A percentile compares a stretch with the other conserved stretches of the same genome.
These are phyloP conservation scores for Starmerella stellata DNA, from an alignment of 805 yeast genomes.

Conservation along the genomic window DNA sequence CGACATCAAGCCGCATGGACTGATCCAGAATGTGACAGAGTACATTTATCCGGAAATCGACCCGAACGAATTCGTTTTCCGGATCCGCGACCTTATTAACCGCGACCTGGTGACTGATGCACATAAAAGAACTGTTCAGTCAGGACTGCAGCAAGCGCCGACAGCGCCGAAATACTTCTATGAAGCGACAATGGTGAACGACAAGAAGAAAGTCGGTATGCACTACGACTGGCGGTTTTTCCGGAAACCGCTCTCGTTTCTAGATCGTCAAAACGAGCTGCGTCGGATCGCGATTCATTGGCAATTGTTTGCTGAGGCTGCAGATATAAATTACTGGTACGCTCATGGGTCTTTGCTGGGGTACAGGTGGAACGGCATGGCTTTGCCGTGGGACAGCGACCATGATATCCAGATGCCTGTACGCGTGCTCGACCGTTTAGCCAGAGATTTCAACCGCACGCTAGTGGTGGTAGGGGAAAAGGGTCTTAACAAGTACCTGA, in stretches of 20 bases:
- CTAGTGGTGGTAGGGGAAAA: conserved; percentile 29
- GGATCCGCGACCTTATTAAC: not conserved
- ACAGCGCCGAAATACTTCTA: conserved; percentile 9
- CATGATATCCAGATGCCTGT: conserved; percentile 37
- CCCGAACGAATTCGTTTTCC: not conserved
- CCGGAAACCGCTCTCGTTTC: conserved; percentile 26
- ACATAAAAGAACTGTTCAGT: not conserved
- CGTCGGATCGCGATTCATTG: conserved; percentile 32
- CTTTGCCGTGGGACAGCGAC: conserved; percentile 37
- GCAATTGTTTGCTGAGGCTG: conserved; percentile 28
- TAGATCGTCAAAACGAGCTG: conserved; percentile 29
- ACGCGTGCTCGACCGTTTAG: conserved; percentile 29
- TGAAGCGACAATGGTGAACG: conserved; percentile 9
- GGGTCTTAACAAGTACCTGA: conserved; percentile 27
- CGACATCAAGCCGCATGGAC: conserved; percentile 3
- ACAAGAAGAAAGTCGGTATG: conserved; percentile 16
- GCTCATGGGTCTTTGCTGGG: conserved; percentile 34
- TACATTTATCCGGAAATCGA: not conserved
- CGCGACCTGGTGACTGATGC: not conserved
- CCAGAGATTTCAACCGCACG: conserved; percentile 32
- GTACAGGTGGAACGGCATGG: conserved; percentile 33
- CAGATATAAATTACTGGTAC: conserved; percentile 31
- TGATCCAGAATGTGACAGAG: not conserved
- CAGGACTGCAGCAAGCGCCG: not conserved
- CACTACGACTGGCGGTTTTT: conserved; percentile 55